These are phyloP conservation scores for Leersia perrieri DNA, from an alignment of 176 grass and related monocot genomes.

Conservation along the genomic window DNA sequence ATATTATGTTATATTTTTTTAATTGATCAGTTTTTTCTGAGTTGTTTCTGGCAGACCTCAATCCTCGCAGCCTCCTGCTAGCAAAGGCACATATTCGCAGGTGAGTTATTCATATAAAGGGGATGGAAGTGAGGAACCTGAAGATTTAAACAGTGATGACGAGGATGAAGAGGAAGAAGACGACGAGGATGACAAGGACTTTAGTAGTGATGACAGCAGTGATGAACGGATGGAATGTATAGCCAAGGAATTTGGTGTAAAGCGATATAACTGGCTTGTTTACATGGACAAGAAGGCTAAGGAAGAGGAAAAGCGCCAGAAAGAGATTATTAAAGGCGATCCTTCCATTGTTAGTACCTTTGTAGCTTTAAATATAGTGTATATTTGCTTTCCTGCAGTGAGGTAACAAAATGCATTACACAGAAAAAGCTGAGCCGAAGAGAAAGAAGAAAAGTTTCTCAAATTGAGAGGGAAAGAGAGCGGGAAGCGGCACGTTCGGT, in stretches of 20 bases:
- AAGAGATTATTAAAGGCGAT: conserved; percentile 95
- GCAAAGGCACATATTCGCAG: conserved; percentile 95
- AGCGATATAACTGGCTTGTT: conserved; percentile 97
- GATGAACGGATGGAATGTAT: conserved; percentile 95
- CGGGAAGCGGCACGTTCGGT: conserved; percentile 60
- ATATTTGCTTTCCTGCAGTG: conserved; percentile 8
- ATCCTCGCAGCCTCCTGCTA: conserved; percentile 60
- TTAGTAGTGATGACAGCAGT: conserved; percentile 95
- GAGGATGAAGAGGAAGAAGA: conserved; percentile 87
- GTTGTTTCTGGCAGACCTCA: conserved; percentile 61
- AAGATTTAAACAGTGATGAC: conserved; percentile 67
- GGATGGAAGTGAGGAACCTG: conserved; percentile 60
- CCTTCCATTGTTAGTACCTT: conserved; percentile 77
- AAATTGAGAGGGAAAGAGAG: conserved; percentile 89
- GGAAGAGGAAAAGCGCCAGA: conserved; percentile 91
- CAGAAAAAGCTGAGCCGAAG: conserved; percentile 96
- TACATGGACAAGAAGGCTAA: conserved; percentile 96
- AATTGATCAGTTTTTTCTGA: not conserved
- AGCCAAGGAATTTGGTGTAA: conserved; percentile 95
- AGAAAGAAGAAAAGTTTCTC: conserved; percentile 97
- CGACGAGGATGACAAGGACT: conserved; percentile 70
- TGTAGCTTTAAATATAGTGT: not conserved
- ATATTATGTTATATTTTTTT: not conserved
- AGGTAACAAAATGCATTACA: conserved; percentile 38
- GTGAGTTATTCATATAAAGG: conserved; percentile 93